Evolutionary conservation across 208 protist genomes (phyloP), one percentile per base, ranked within the genome.

Genomic region (Acanthamoeba comandoni): DNA sequence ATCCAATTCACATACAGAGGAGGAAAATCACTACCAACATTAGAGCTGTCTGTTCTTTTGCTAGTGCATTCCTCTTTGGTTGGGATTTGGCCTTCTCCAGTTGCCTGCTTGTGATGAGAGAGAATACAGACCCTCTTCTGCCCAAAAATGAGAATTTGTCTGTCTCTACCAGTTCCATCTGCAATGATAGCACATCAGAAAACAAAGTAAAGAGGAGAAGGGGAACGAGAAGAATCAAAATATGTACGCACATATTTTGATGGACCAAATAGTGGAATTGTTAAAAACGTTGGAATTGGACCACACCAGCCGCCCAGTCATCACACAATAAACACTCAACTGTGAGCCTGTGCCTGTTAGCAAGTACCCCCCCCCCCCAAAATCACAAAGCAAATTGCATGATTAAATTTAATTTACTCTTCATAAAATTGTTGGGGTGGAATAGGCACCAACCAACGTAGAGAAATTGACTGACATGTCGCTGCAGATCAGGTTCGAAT

Each of bases 81-180:
- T n/a, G 29, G 2, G 5, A 9, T 35, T 19, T 35, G 1, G 65
- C 4, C 65, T 0, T 73, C 65, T 17, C 43, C 65, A 48, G 29
- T 51, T 1, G 15, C 31, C 8, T n/a, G n/a, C 13, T 48, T 35
- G n/a, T 77, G 9, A 5, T 77, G 71, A 29, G 71, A 82, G n/a
- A 85, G 75, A 26, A 85, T n/a, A n/a, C 75, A 85, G 3, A 31
- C 75, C 26, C 24, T 24, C 75, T 85, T 85, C 4, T 85, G 75
- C 9, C 75, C 75, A n/a, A 85, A n/a, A 11, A 85, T 57, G n/a
- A 85, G 51, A 13, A 85, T 35, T 17, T 64, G 48, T 43, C 24
- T 65, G 52, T 85, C 52, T 3, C 39, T 57, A 0, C 75, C 75
- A 24, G 35, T 60, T 49, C 75, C 75, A 57, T 85, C 75, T 85